Conservation (phyloP, 306 rosid species). For the Cicer yamashitae region DNA sequence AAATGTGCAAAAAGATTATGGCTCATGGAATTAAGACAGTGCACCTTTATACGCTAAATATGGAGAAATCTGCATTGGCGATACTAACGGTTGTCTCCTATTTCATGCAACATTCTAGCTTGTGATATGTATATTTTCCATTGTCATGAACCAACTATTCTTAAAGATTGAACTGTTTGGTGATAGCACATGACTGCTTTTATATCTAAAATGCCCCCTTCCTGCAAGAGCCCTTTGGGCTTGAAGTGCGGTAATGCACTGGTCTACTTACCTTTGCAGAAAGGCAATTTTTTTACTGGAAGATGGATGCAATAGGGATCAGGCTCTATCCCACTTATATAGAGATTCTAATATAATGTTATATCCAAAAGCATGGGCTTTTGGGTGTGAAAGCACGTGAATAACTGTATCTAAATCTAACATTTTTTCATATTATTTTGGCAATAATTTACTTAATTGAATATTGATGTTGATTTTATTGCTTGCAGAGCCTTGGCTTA, state of each 20-base stretch:
- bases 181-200: constrained; percentile 6
- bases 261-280: background rate
- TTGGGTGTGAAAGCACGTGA: constrained; percentile 24
- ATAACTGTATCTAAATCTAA: background rate
- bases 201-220: background rate
- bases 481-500: constrained; percentile 86
- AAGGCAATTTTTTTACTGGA: constrained; percentile 9
- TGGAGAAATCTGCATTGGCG: constrained; percentile 93
- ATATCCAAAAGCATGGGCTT: background rate
- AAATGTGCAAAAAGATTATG: constrained; percentile 93
- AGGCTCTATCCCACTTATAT: constrained; percentile 3
- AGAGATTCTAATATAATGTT: constrained; percentile 3
- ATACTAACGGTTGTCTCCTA: constrained; percentile 66
- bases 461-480: constrained; percentile 35
- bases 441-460: constrained; percentile 25
- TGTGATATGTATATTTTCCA: constrained; percentile 37
- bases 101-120: constrained; percentile 33
- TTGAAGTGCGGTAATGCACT: constrained; percentile 2
- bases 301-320: background rate
- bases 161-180: background rate
- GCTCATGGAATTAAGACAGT: constrained; percentile 89
- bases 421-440: constrained; percentile 33
- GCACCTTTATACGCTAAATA: constrained; percentile 90
- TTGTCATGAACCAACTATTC: constrained; percentile 1
- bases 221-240: background rate